A percentile compares a stretch with the other conserved stretches of the same genome.
These are phyloP conservation scores for Fusarium hostae DNA, from an alignment of 2,329 filamentous ascomycete genomes.

Conservation along the genomic window DNA sequence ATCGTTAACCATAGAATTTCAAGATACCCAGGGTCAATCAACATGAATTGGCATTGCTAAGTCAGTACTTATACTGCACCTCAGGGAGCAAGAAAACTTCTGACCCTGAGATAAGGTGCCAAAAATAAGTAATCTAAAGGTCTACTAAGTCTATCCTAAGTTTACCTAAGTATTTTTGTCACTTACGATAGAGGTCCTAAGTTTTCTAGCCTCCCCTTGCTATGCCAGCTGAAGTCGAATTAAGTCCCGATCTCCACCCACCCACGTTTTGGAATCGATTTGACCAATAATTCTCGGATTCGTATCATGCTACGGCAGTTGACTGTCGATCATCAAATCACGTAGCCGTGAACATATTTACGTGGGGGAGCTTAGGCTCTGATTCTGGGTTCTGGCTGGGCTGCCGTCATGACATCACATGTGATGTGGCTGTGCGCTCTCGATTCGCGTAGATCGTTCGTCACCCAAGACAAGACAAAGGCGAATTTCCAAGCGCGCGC, in stretches of 20 bases:
- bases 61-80: neutral
- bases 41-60: conserved; percentile 10
- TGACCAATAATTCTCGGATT: conserved; percentile 26
- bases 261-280: neutral
- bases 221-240: conserved; percentile 20
- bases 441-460: conserved; percentile 18
- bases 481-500: conserved; percentile 42
- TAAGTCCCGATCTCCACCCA: conserved; percentile 4
- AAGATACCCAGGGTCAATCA: conserved; percentile 40
- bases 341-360: conserved; percentile 1
- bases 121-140: neutral
- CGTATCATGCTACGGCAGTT: conserved; percentile 29
- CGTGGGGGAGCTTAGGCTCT: conserved; percentile 7
- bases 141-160: neutral
- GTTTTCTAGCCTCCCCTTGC: neutral
- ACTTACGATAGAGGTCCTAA: neutral
- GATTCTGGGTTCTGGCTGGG: conserved; percentile 12
- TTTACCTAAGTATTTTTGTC: neutral
- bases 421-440: conserved; percentile 48
- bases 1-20: conserved; percentile 6
- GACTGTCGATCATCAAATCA: conserved; percentile 31
- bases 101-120: neutral
- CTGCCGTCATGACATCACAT: conserved; percentile 48
- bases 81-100: neutral
- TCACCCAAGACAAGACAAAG: conserved; percentile 37